Evolutionary conservation across 2,329 filamentous ascomycete species (phyloP).

Genomic region (Botryotinia convoluta): DNA sequence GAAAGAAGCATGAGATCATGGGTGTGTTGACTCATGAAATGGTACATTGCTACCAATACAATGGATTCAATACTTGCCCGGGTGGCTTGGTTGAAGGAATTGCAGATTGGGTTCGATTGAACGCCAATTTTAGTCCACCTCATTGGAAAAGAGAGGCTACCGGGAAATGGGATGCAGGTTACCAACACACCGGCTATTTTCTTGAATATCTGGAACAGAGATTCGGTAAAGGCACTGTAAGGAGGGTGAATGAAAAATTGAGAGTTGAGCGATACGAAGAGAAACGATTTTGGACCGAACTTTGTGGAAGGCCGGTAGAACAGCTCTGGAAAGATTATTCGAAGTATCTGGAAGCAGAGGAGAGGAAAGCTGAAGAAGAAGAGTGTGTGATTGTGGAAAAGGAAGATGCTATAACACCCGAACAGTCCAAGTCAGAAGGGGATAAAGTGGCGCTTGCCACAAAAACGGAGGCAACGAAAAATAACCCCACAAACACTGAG

Average conservation of each 20-base stretch:
- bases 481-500: neutral
- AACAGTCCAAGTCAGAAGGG: neutral
- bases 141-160: conserved; percentile 67
- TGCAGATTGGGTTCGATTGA: conserved; percentile 87
- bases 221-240: conserved; percentile 58
- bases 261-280: conserved; percentile 62
- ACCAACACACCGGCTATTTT: conserved; percentile 90
- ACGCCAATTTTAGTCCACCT: conserved; percentile 68
- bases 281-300: conserved; percentile 62
- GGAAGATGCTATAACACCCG: conserved; percentile 26
- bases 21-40: conserved; percentile 91
- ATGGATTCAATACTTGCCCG: conserved; percentile 59
- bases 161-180: conserved; percentile 80
- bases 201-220: conserved; percentile 76
- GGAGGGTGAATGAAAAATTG: conserved; percentile 66
- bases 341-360: conserved; percentile 35
- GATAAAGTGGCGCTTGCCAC: neutral
- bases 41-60: conserved; percentile 91
- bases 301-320: conserved; percentile 64
- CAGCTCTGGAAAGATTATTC: conserved; percentile 75
- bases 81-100: conserved; percentile 86
- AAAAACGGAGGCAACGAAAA: neutral
- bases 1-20: conserved; percentile 62
- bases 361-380: conserved; percentile 32
- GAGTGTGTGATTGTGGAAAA: conserved; percentile 37